Evolutionary conservation across 2,329 filamentous ascomycete genomes (phyloP).

Genomic region (Aspergillus jensenii): DNA sequence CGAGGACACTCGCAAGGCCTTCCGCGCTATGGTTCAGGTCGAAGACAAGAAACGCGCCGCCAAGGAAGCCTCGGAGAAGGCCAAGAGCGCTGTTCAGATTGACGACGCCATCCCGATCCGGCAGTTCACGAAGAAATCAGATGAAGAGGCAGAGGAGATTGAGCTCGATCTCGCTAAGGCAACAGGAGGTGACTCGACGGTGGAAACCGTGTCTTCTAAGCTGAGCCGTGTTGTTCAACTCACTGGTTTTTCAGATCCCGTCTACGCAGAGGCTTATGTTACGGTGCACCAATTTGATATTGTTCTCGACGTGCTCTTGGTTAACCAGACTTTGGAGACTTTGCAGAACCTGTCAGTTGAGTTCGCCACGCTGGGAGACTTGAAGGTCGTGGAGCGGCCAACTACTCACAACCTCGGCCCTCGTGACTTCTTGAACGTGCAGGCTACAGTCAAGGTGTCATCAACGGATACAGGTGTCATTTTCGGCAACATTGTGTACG

Average conservation of each 20-base stretch:
- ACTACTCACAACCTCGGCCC: slow-evolving; percentile 94
- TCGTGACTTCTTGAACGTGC: slow-evolving; percentile 96
- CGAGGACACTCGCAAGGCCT: slow-evolving; percentile 91
- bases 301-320: slow-evolving; percentile 89
- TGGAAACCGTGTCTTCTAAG: slow-evolving; percentile 89
- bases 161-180: slow-evolving; percentile 90
- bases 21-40: slow-evolving; percentile 93
- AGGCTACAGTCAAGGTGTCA: slow-evolving; percentile 97
- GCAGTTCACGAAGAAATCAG: slow-evolving; percentile 89
- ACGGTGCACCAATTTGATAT: slow-evolving; percentile 99
- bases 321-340: slow-evolving; percentile 96
- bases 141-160: slow-evolving; percentile 80
- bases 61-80: slow-evolving; percentile 88
- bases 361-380: slow-evolving; percentile 95
- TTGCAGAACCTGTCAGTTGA: slow-evolving; percentile 96
- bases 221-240: slow-evolving; percentile 94
- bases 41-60: slow-evolving; percentile 98
- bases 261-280: slow-evolving; percentile 98
- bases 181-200: slow-evolving; percentile 80
- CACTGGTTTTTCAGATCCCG: slow-evolving; percentile 95
- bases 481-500: slow-evolving; percentile 97
- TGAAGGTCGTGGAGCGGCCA: slow-evolving; percentile 96
- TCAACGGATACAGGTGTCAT: slow-evolving; percentile 98
- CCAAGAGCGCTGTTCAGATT: slow-evolving; percentile 90
- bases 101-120: slow-evolving; percentile 93